Evolutionary conservation across 257 asterid genomes (phyloP).

Genomic region (Lantana camara): DNA sequence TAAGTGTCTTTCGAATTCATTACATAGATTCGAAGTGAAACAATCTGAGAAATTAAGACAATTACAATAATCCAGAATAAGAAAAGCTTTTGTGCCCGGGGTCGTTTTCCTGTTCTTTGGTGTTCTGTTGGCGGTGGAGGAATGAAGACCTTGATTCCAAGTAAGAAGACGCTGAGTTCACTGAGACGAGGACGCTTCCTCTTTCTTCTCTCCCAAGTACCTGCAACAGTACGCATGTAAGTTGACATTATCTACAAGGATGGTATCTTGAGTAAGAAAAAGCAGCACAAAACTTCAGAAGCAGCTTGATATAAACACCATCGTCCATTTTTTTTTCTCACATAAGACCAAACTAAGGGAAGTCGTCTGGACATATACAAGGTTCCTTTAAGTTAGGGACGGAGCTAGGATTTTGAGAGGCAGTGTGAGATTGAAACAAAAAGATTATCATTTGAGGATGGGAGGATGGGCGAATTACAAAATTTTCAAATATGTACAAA

Average conservation of each 20-base stretch:
- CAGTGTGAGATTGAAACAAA: no score
- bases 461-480: no score
- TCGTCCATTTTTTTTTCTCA: no score
- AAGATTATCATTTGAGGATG: no score
- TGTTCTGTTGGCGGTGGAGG: not conserved
- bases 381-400: no score
- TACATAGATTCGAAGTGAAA: constrained; percentile 12
- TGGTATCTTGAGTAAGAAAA: not conserved
- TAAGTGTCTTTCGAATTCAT: not conserved
- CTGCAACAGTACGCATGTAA: constrained; percentile 24
- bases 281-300: not conserved
- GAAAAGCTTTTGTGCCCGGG: not conserved
- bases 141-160: not conserved
- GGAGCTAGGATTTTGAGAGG: no score
- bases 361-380: no score
- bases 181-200: constrained; percentile 31
- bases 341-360: not conserved
- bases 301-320: not conserved
- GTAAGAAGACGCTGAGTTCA: constrained; percentile 14
- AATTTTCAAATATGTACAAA: no score
- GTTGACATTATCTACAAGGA: not conserved
- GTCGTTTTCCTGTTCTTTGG: no score
- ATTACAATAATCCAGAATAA: constrained; percentile 17
- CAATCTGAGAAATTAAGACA: constrained; percentile 13
- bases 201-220: constrained; percentile 61